phyloP scores from a whole-genome alignment of 78 protist species.

The Polysphondylium violaceum region DNA sequence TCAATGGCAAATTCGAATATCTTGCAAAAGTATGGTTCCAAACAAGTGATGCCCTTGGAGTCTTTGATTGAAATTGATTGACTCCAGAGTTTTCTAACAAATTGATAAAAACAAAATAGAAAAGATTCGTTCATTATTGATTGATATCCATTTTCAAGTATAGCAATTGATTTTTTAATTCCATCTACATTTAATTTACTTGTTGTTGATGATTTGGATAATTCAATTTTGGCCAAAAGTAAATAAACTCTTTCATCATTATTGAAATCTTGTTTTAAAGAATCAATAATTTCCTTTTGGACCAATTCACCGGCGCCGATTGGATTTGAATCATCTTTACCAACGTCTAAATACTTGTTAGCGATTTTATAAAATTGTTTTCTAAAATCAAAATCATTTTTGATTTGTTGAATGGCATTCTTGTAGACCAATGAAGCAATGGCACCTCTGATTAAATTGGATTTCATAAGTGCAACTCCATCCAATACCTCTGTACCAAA shows the following conservation, averaged over 20 bases:
- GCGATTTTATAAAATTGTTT: conserved; percentile 54
- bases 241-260: conserved; percentile 23
- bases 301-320: conserved; percentile 31
- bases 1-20: conserved; percentile 15
- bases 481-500: conserved; percentile 57
- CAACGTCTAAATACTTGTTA: conserved; percentile 1
- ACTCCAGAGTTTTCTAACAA: neutral
- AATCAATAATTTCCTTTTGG: conserved; percentile 5
- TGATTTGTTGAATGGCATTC: conserved; percentile 1
- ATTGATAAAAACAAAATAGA: neutral
- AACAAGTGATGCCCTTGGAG: too few species aligned
- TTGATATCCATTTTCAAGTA: conserved; percentile 1
- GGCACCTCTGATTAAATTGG: conserved; percentile 28
- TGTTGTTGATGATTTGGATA: neutral
- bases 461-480: conserved; percentile 6
- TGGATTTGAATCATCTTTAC: conserved; percentile 24
- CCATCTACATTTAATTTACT: neutral
- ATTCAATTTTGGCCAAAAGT: conserved; percentile 29
- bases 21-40: neutral
- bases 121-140: neutral
- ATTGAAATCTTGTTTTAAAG: conserved; percentile 25
- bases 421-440: conserved; percentile 54
- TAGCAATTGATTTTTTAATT: conserved; percentile 6
- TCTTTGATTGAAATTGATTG: neutral
- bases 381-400: conserved; percentile 64